phyloP scores from a whole-genome alignment of 1,284 basidiomycete species.

The Moniliella sp. region DNA sequence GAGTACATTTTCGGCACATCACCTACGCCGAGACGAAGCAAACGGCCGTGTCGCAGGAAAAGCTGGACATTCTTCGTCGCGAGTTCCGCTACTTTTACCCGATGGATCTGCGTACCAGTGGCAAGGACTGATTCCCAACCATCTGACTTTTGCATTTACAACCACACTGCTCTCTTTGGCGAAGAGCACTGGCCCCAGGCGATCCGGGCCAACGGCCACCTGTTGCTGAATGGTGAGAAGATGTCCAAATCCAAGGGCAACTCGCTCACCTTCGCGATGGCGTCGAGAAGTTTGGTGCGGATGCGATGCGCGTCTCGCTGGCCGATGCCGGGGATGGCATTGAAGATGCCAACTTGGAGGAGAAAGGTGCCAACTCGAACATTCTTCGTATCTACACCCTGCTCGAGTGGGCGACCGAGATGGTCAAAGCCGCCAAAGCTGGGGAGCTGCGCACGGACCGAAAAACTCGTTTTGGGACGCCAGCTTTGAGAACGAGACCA shows the following conservation, averaged over 20 bases:
- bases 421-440: no score
- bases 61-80: constrained; percentile 62
- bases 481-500: constrained; percentile 78
- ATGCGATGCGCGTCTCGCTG: constrained; percentile 70
- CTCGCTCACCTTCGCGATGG: constrained; percentile 28
- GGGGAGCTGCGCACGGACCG: constrained; percentile 45
- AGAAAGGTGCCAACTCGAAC: constrained; percentile 91
- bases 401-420: constrained; percentile 69
- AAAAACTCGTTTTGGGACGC: constrained; percentile 42
- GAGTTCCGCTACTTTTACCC: constrained; percentile 96
- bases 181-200: constrained; percentile 77
- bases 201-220: constrained; percentile 83
- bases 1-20: constrained; percentile 69
- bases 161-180: constrained; percentile 78
- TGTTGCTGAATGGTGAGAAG: constrained; percentile 95
- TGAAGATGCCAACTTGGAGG: constrained; percentile 95
- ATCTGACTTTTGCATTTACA: constrained; percentile 88
- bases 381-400: constrained; percentile 83
- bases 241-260: constrained; percentile 87
- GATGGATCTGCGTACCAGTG: constrained; percentile 92
- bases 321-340: constrained; percentile 94
- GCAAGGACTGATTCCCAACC: constrained; percentile 92
- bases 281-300: constrained; percentile 55
- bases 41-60: constrained; percentile 45
- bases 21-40: constrained; percentile 46